These are phyloP conservation scores for Ceratonia siliqua DNA, from an alignment of 306 rosid species.

Conservation along the genomic window DNA sequence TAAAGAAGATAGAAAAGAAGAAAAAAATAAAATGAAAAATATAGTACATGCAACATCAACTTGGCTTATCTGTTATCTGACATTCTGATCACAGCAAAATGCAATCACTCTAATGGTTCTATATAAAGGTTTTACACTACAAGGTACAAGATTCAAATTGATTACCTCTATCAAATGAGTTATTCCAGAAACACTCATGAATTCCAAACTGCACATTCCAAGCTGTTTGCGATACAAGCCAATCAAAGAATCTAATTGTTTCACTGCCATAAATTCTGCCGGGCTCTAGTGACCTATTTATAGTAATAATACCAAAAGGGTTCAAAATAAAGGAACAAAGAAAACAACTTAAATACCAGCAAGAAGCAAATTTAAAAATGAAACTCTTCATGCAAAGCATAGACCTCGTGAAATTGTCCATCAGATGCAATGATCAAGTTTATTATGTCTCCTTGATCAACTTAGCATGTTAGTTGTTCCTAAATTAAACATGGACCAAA, in stretches of 20 bases:
- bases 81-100: background rate
- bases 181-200: constrained; percentile 72
- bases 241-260: constrained; percentile 69
- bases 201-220: constrained; percentile 72
- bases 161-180: constrained; percentile 91
- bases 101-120: background rate
- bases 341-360: constrained; percentile 23
- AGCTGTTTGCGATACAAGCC: constrained; percentile 69
- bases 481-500: constrained; percentile 28
- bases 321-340: constrained; percentile 1
- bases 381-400: constrained; percentile 25
- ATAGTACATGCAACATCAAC: background rate
- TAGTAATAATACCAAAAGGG: constrained; percentile 26
- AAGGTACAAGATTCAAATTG: constrained; percentile 27
- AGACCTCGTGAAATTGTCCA: constrained; percentile 79
- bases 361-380: constrained; percentile 16
- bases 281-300: constrained; percentile 64
- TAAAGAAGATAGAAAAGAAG: constrained; percentile 3
- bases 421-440: constrained; percentile 60
- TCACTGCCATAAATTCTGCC: constrained; percentile 57
- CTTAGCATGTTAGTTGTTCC: background rate
- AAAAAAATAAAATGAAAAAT: background rate
- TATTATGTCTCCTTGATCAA: constrained; percentile 67
- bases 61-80: background rate
- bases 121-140: background rate